Evolutionary conservation across 108 stramenopile species (phyloP).

Genomic region (Discostella stelligeroides): DNA sequence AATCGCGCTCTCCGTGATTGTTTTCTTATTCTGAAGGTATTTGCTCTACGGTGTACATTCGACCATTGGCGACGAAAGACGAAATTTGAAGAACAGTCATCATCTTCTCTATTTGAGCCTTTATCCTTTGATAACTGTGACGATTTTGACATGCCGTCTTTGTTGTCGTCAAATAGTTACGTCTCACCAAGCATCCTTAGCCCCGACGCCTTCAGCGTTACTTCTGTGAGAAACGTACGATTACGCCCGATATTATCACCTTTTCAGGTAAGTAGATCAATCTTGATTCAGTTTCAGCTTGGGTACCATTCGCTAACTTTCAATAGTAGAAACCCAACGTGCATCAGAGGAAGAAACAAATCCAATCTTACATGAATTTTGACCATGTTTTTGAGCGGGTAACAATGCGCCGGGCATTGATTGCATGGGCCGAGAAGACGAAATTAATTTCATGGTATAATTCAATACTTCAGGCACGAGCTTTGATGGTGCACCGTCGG

Average conservation of each 20-base stretch:
- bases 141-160: too few species aligned
- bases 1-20: not conserved
- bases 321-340: not conserved
- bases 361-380: not conserved
- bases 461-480: not conserved
- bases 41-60: conserved; percentile 18
- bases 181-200: not conserved
- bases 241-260: not conserved
- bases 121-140: not conserved
- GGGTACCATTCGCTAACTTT: not conserved
- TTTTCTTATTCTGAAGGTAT: conserved; percentile 2
- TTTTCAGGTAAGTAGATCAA: not conserved
- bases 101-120: not conserved
- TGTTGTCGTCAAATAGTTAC: too few species aligned
- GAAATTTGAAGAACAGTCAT: not conserved
- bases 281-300: too few species aligned
- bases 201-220: not conserved
- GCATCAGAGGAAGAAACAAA: not conserved
- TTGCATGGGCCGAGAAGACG: not conserved
- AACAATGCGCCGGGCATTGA: not conserved
- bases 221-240: not conserved
- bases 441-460: not conserved
- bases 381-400: not conserved
- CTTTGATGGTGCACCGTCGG: not conserved
- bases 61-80: conserved; percentile 19